A percentile compares a stretch with the other conserved stretches of the same genome.
These are phyloP conservation scores for Hymenoscyphus albidus DNA, from an alignment of 2,329 filamentous ascomycete genomes.

Conservation along the genomic window DNA sequence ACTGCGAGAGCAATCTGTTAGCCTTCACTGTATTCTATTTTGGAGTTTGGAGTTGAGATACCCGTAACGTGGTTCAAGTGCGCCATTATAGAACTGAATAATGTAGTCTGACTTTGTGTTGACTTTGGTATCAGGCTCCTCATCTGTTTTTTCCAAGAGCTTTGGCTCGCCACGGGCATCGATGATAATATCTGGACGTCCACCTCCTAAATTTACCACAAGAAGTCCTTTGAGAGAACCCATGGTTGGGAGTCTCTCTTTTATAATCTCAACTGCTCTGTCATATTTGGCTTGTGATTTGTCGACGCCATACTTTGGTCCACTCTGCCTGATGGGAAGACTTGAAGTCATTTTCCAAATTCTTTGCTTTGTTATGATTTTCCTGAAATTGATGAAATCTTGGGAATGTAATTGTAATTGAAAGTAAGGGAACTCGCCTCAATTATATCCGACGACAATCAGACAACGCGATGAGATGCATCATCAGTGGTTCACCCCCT, in stretches of 20 bases:
- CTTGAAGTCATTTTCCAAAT: neutral
- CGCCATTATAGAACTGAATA: constrained; percentile 3
- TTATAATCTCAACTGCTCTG: constrained; percentile 2
- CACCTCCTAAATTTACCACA: neutral
- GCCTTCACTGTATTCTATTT: neutral
- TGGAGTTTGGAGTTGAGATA: neutral
- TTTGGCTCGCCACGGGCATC: constrained; percentile 2
- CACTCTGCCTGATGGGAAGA: neutral
- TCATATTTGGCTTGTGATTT: constrained; percentile 6
- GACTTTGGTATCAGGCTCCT: constrained; percentile 1
- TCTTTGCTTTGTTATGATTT: neutral
- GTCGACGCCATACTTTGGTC: neutral
- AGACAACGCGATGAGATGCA: neutral
- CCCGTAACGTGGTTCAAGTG: constrained; percentile 3
- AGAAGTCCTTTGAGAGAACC: neutral
- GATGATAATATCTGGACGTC: neutral
- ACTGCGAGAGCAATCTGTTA: neutral
- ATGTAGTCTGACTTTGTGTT: constrained; percentile 5
- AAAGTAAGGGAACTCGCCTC: neutral
- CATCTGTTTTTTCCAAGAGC: neutral
- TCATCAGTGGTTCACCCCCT: neutral
- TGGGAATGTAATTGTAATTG: neutral
- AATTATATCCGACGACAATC: neutral
- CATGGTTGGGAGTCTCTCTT: constrained; percentile 2
- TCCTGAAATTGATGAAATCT: neutral